Evolutionary conservation across 139 green algal species (phyloP).

Genomic region (Chlorella sp.): DNA sequence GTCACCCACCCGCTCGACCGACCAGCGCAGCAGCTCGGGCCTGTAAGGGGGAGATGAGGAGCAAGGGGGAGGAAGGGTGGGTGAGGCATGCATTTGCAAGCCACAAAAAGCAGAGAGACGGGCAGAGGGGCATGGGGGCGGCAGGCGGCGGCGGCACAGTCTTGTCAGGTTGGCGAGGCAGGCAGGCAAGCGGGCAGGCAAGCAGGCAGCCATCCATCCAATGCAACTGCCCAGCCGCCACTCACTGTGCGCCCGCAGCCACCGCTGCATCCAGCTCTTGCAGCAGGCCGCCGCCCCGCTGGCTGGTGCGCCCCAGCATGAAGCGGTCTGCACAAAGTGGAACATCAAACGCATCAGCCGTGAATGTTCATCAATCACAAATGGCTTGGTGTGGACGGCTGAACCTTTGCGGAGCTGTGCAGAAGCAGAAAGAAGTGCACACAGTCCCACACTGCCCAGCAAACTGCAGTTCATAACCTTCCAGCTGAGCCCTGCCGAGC

Average conservation of each 20-base stretch:
- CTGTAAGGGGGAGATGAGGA: not conserved
- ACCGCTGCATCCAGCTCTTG: not conserved
- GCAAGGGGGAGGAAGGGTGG: not conserved
- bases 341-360: too few species aligned
- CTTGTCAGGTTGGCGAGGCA: too few species aligned
- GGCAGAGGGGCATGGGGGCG: too few species aligned
- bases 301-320: not conserved
- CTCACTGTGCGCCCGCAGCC: not conserved
- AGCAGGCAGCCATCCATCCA: not conserved
- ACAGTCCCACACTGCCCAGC: too few species aligned
- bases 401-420: too few species aligned
- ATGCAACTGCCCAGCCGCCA: not conserved
- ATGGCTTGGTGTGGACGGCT: too few species aligned
- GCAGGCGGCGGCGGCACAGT: too few species aligned
- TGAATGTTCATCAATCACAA: too few species aligned
- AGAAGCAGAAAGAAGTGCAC: too few species aligned
- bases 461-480: too few species aligned
- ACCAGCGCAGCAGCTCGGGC: not conserved
- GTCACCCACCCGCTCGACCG: not conserved
- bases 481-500: too few species aligned
- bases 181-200: not conserved
- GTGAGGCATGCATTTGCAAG: not conserved
- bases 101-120: not conserved
- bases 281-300: not conserved
- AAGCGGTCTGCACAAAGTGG: conserved; percentile 20